A percentile compares a stretch with the other conserved stretches of the same genome.
Conservation (phyloP, 2,329 filamentous ascomycete genomes). For the Aciculosporium take region DNA sequence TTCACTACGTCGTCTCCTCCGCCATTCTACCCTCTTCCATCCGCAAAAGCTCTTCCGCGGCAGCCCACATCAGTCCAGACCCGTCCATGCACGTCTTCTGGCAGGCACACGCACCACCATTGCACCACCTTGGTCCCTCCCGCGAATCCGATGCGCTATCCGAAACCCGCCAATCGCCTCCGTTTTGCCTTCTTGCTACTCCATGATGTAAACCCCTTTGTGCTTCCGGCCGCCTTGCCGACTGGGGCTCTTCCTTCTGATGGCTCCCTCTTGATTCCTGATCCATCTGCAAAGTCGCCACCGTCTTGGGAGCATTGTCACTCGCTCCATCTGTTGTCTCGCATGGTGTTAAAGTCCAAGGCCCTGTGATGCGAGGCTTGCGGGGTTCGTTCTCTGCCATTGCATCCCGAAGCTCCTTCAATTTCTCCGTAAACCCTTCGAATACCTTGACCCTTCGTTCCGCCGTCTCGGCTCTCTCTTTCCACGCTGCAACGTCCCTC, state of each 20-base stretch:
- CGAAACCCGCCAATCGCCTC: background rate
- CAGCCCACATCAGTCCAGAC: slow-evolving; percentile 18
- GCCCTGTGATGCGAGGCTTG: background rate
- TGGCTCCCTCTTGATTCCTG: background rate
- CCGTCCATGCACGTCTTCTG: slow-evolving; percentile 9
- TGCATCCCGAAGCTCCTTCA: slow-evolving; percentile 18
- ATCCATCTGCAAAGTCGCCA: background rate
- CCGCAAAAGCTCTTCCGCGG: slow-evolving; percentile 17
- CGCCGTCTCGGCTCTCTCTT: slow-evolving; percentile 38
- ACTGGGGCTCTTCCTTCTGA: background rate
- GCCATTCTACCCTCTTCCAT: slow-evolving; percentile 9
- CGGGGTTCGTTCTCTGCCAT: background rate
- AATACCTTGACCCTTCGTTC: slow-evolving; percentile 37
- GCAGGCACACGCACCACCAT: background rate
- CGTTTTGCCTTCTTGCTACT: slow-evolving; percentile 2
- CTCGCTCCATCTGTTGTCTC: background rate
- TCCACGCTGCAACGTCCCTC: slow-evolving; percentile 30
- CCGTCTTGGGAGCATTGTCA: background rate
- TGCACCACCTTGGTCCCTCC: background rate
- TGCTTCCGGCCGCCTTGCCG: background rate
- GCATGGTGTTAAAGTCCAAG: background rate
- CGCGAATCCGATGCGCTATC: background rate
- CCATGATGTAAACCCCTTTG: background rate
- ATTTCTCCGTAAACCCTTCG: slow-evolving; percentile 25
- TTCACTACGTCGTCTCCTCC: background rate